phyloP scores from a whole-genome alignment of 1,284 basidiomycete genomes.

The Apiotrichum montevideense region DNA sequence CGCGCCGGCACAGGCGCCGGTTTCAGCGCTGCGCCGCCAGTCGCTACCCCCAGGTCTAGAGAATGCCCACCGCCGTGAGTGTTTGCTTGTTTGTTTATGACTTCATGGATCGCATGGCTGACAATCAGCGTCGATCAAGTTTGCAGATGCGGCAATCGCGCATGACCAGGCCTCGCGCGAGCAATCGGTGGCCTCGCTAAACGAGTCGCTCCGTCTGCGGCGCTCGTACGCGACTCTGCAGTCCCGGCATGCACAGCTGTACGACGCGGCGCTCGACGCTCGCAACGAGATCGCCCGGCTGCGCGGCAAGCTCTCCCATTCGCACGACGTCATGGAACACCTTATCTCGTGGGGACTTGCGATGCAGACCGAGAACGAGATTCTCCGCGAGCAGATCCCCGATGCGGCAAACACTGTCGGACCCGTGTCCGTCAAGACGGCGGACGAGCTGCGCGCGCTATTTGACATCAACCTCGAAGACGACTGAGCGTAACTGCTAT shows the following conservation, averaged over 20 bases:
- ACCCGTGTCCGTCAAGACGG: not conserved
- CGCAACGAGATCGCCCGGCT: slow-evolving; percentile 1
- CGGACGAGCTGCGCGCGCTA: not conserved
- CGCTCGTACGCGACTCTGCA: not conserved
- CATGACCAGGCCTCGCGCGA: not conserved
- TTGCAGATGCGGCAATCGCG: not conserved
- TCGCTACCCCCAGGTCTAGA: not conserved
- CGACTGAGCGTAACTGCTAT: not conserved
- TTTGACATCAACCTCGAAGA: not conserved
- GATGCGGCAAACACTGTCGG: not conserved
- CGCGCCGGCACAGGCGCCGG: not conserved
- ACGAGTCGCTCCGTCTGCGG: slow-evolving; percentile 1
- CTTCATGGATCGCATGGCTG: not conserved
- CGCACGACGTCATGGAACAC: slow-evolving; percentile 1
- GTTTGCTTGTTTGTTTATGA: not conserved
- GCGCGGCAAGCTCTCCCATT: not conserved
- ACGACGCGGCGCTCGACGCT: not conserved
- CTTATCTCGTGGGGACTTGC: not conserved
- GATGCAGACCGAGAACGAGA: slow-evolving; percentile 3
- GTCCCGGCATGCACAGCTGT: not conserved
- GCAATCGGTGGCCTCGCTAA: not conserved
- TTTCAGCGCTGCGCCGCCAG: not conserved
- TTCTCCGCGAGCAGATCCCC: slow-evolving; percentile 1
- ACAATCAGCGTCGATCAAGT: not conserved
- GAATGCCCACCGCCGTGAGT: not conserved